Conservation (phyloP, 148 eudicot genomes). For the Silene latifolia region DNA sequence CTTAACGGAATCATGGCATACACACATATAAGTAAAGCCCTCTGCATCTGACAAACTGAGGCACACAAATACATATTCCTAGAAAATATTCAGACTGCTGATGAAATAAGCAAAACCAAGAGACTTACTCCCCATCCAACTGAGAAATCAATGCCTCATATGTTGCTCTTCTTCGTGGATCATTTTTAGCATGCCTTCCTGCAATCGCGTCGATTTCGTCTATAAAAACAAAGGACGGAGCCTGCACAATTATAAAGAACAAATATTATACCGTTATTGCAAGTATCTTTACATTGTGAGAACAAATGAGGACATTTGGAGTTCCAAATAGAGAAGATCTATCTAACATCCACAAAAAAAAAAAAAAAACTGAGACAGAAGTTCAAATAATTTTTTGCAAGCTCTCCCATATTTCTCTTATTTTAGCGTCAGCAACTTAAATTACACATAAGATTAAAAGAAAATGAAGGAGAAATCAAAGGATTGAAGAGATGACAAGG, state of each 20-base stretch:
- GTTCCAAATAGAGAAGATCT: not conserved
- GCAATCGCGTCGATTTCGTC: constrained; percentile 96
- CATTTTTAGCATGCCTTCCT: constrained; percentile 82
- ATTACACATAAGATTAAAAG: too few relatives aligned
- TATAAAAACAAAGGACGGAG: constrained; percentile 85
- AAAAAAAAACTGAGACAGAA: not conserved
- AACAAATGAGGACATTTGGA: not conserved
- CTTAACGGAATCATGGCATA: not conserved
- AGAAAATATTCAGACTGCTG: not conserved
- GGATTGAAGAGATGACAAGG: too few relatives aligned
- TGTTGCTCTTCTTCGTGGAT: constrained; percentile 81
- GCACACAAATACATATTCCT: not conserved
- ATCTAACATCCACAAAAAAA: not conserved
- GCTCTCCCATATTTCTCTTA: not conserved
- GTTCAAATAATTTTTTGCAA: not conserved
- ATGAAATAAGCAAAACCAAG: constrained; percentile 7
- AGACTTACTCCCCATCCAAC: constrained; percentile 89
- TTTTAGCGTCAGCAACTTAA: not conserved
- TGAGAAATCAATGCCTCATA: constrained; percentile 80
- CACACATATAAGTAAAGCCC: not conserved
- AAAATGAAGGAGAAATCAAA: too few relatives aligned
- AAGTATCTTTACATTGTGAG: not conserved
- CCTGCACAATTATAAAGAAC: constrained; percentile 40
- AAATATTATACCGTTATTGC: not conserved
- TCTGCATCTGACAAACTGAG: constrained; percentile 2